These are phyloP conservation scores for grape (Vitis vinifera) DNA, from an alignment of 164 flowering plant genomes.

Conservation along the genomic window ASM3070453v1 NC_081817.1:3610501-3611000, in stretches of 20 bases:
- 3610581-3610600: no score
- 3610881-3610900: conserved; percentile 9
- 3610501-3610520: no score
- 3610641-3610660: conserved; percentile 49
- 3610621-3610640: neutral
- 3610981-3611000: conserved; percentile 77
- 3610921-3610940: conserved; percentile 59
- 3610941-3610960: conserved; percentile 75
- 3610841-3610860: conserved; percentile 55
- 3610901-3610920: conserved; percentile 36
- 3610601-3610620: no score
- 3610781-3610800: conserved; percentile 53
- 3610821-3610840: conserved; percentile 63
- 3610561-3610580: no score
- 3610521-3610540: no score
- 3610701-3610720: conserved; percentile 88
- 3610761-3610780: conserved; percentile 68
- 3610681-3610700: conserved; percentile 59
- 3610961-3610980: conserved; percentile 87
- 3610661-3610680: conserved; percentile 94
- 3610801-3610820: conserved; percentile 75
- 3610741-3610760: conserved; percentile 84
- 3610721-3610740: conserved; percentile 45
- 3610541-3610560: no score
- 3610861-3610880: conserved; percentile 31